phyloP scores from a whole-genome alignment of 202 grass and related monocot species.

The Setaria italica region DNA sequence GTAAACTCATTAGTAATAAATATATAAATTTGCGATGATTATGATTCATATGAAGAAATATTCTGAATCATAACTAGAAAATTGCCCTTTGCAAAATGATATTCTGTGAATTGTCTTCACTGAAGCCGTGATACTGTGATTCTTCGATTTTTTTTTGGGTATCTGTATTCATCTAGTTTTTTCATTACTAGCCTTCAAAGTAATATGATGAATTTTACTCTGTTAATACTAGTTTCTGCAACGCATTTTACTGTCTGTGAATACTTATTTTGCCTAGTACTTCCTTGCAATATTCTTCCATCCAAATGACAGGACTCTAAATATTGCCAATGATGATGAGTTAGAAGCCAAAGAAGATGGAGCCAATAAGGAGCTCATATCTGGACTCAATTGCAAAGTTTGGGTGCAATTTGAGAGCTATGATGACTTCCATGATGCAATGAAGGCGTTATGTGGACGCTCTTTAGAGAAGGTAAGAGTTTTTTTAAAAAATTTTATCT shows the following conservation, averaged over 20 bases:
- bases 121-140: conserved; percentile 5
- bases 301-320: conserved; percentile 71
- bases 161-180: neutral
- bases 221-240: conserved; percentile 14
- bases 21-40: neutral
- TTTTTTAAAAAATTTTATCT: neutral
- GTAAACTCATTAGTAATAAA: neutral
- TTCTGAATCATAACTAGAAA: neutral
- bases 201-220: neutral
- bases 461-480: conserved; percentile 79
- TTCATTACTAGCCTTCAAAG: neutral
- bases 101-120: neutral
- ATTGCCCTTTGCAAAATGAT: neutral
- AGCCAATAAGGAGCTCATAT: conserved; percentile 60
- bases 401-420: conserved; percentile 88
- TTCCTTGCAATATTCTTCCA: conserved; percentile 49
- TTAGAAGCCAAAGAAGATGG: conserved; percentile 50
- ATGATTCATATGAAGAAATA: conserved; percentile 20
- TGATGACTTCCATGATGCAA: conserved; percentile 78
- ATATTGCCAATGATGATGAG: conserved; percentile 74
- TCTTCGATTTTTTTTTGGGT: neutral
- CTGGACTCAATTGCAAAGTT: conserved; percentile 92
- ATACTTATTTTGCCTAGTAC: conserved; percentile 25
- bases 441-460: conserved; percentile 76
- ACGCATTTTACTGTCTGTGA: neutral